Evolutionary conservation across 352 stramenopile species (phyloP), one percentile per base, ranked within the genome.

Genomic region (Globisporangium acanthophoron): DNA sequence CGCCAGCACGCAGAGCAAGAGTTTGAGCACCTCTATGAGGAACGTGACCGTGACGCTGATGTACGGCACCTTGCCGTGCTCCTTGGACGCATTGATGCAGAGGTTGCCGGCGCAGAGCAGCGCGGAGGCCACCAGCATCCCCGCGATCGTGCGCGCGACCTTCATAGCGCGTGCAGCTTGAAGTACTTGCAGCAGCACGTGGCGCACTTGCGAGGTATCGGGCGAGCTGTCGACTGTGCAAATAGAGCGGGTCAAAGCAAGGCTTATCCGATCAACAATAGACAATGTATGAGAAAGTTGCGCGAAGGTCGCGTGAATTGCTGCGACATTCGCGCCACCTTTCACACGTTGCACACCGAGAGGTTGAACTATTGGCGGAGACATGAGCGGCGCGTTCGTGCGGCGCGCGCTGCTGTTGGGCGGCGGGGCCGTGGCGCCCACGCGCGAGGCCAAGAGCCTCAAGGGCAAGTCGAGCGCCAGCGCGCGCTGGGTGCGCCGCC

Each of bases 31-130:
- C 64, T 94, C 85, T 49, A 92, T 88, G 65, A 94, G 76, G 58
- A 94, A 76, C 57, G 82, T 93, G 58, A 87, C 85, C 6, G 85
- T 92, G 55, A 88, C 82, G 73, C 77, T 91, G 61, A 85, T 78
- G 78, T 94, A 94, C 49, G 66, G 66, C 60, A 94, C 88, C 67
- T 80, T 69, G 37, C 80, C 83, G 54, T 88, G 62, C 52, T 70
- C 61, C 64, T 94, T 94, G 51, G 85, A 94, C 56, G 83, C 83
- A 59, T 81, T 92, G 70, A 94, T 94, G 66, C 75, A 91, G 47
- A 94, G 62, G 46, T 91, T 93, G 35, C 85, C 80, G 0, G 83
- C 84, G 59, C 80, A 90, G 66, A 94, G 75, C 61, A 94, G 78
- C 67, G 69, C 64, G 33, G 80, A 77, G 54, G 80, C 73, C 46